phyloP scores from a whole-genome alignment of 441 rosid genomes.

The Aleurites moluccanus region DNA sequence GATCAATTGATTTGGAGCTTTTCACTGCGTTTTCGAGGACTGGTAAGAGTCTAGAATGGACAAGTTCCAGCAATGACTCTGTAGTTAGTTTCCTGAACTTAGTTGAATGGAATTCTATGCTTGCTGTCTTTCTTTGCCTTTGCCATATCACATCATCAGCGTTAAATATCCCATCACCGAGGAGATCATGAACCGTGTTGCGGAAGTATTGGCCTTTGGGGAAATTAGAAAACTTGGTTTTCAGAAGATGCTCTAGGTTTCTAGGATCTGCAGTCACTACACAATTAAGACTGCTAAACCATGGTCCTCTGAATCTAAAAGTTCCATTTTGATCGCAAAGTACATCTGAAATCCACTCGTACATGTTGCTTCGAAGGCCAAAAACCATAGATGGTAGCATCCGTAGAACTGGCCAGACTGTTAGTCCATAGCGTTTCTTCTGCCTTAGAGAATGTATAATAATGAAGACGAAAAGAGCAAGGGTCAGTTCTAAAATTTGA shows the following conservation, averaged over 20 bases:
- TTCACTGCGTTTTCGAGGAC: slow-evolving; percentile 57
- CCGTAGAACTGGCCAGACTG: slow-evolving; percentile 82
- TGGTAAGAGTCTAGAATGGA: slow-evolving; percentile 69
- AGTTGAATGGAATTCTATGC: slow-evolving; percentile 89
- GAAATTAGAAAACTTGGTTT: slow-evolving; percentile 71
- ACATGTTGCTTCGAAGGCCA: slow-evolving; percentile 48
- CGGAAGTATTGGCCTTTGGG: slow-evolving; percentile 83
- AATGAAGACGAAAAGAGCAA: slow-evolving; percentile 56
- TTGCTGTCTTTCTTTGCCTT: slow-evolving; percentile 77
- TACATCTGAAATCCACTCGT: slow-evolving; percentile 68
- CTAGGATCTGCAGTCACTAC: slow-evolving; percentile 85
- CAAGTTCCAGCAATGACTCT: slow-evolving; percentile 69
- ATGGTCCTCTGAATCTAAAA: slow-evolving; percentile 73
- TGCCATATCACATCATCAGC: slow-evolving; percentile 88
- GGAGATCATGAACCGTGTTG: slow-evolving; percentile 64
- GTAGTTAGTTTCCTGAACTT: slow-evolving; percentile 72
- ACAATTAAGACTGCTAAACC: slow-evolving; percentile 71
- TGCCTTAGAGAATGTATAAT: slow-evolving; percentile 65
- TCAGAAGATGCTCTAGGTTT: slow-evolving; percentile 83
- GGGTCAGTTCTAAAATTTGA: slow-evolving; percentile 63
- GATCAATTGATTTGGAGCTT: slow-evolving; percentile 45
- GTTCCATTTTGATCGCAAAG: slow-evolving; percentile 68
- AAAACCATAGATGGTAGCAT: slow-evolving; percentile 74
- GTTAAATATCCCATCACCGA: slow-evolving; percentile 83
- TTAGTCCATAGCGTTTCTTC: slow-evolving; percentile 58